phyloP scores from a whole-genome alignment of 768 basidiomycete genomes.

The Tulasnella sp. region DNA sequence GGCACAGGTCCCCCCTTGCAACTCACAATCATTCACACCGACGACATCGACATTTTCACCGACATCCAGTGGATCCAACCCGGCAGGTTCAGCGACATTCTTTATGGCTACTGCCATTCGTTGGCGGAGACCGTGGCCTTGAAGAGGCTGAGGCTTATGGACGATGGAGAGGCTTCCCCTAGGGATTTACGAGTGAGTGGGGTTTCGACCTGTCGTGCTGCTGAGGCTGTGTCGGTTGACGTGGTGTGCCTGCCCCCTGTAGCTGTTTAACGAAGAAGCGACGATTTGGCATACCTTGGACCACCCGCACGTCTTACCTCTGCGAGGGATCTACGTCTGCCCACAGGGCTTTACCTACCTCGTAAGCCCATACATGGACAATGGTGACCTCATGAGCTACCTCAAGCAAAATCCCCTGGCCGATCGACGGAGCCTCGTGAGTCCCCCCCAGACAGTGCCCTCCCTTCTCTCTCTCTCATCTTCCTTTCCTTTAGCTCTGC shows the following conservation, averaged over 20 bases:
- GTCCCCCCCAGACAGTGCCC: not conserved
- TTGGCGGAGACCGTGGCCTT: not conserved
- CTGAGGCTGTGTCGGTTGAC: not conserved
- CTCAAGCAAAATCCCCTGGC: not conserved
- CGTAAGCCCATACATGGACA: not conserved
- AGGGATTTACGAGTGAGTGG: not conserved
- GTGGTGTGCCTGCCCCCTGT: too few species aligned
- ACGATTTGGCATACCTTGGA: not conserved
- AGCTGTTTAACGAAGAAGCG: not conserved
- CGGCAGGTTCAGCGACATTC: not conserved
- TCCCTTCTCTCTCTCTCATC: not conserved
- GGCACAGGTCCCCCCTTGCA: too few species aligned
- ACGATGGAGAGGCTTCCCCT: not conserved
- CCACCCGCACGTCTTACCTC: not conserved
- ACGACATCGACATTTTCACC: not conserved
- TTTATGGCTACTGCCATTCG: not conserved
- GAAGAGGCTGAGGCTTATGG: not conserved
- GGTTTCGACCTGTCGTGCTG: not conserved
- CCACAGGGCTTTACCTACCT: not conserved
- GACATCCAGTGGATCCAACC: not conserved
- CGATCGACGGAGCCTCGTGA: not conserved
- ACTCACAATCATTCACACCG: too few species aligned
- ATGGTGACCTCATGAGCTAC: not conserved
- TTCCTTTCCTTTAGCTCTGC: not conserved
- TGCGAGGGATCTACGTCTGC: not conserved